Evolutionary conservation across 2,329 filamentous ascomycete genomes (phyloP), one percentile per base, ranked within the genome.

Genomic region (Ceratocystiopsis sp.): DNA sequence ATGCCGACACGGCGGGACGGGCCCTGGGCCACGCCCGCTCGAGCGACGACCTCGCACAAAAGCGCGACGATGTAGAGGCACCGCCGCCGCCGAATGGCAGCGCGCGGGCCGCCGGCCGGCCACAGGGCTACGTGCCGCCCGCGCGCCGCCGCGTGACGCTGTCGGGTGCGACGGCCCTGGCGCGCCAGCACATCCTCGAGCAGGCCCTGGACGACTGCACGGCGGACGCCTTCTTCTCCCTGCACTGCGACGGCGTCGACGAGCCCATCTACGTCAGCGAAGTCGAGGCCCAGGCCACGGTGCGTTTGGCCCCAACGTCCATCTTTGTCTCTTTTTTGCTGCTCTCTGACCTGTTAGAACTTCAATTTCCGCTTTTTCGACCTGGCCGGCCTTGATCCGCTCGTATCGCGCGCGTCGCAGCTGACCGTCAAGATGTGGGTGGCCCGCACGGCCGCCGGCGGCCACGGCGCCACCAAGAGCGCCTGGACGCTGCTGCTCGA

Each of bases 241-340:
- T 95, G 42, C 87, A 95, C 58, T 73, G 78, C 38, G 64, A 73
- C 1, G 72, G 63, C 4, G 61, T 75, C 42, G 61, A 69, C 39
- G 78, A 84, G 15, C 86, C 89, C 0, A 63, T 95, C n/a, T 95
- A 95, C 58, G 74, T 94, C 53, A 94, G 86, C 55, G 89, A 96
- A 61, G 68, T 81, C 18, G 73, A 78, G 25, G 73, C 81, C 51
- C 76, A 77, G 54, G 78, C 83, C n/a, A 86, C 85, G 61, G 69
- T 73, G 60, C 37, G 56, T 21, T 6, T 16, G 33, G n/a, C n/a
- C n/a, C n/a, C n/a, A n/a, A n/a, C n/a, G n/a, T n/a, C n/a, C n/a
- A 18, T 35, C n/a, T 35, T 11, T 18, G 10, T 38, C 40, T 19
- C 40, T 11, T 41, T 21, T 13, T 2, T 15, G 7, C 19, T 15